A percentile compares a stretch with the other conserved stretches of the same genome.
These are phyloP conservation scores for Taxillus chinensis DNA, from an alignment of 164 flowering plant species.

Conservation along the genomic window DNA sequence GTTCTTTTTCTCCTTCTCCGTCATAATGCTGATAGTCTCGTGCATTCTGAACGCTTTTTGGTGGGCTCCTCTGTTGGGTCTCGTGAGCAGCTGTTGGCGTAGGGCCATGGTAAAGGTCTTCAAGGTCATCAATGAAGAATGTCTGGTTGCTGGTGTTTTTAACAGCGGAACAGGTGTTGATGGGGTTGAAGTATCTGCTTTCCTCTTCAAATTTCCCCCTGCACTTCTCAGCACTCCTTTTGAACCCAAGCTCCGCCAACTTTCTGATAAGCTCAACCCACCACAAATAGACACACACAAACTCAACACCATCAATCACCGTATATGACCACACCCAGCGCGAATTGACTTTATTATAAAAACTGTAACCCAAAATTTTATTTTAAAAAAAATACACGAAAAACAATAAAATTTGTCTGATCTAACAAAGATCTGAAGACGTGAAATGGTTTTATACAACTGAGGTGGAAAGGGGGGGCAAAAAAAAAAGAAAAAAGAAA, in stretches of 20 bases:
- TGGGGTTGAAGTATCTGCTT: slow-evolving; percentile 30
- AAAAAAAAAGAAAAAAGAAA: too few species aligned
- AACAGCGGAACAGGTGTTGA: background rate
- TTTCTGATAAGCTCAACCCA: slow-evolving; percentile 24
- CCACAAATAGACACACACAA: slow-evolving; percentile 13
- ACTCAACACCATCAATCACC: background rate
- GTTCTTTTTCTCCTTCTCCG: background rate
- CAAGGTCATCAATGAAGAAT: slow-evolving; percentile 40
- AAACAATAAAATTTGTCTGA: too few species aligned
- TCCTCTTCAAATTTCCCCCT: slow-evolving; percentile 74
- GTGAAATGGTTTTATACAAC: too few species aligned
- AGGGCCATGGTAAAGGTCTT: slow-evolving; percentile 31
- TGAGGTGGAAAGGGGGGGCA: too few species aligned
- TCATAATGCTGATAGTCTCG: background rate
- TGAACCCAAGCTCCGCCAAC: slow-evolving; percentile 52
- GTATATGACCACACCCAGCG: too few species aligned
- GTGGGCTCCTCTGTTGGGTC: background rate
- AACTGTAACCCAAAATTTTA: too few species aligned
- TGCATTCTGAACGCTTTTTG: too few species aligned
- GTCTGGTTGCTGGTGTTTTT: slow-evolving; percentile 20
- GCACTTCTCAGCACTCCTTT: slow-evolving; percentile 59
- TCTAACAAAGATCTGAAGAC: too few species aligned
- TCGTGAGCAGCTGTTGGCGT: background rate
- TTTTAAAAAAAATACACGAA: too few species aligned
- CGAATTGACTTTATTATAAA: too few species aligned